Percentiles rank a stretch among this genome's conserved stretches.
phyloP scores from a whole-genome alignment of 176 grass and related monocot species.

The Bonia amplexicaulis region DNA sequence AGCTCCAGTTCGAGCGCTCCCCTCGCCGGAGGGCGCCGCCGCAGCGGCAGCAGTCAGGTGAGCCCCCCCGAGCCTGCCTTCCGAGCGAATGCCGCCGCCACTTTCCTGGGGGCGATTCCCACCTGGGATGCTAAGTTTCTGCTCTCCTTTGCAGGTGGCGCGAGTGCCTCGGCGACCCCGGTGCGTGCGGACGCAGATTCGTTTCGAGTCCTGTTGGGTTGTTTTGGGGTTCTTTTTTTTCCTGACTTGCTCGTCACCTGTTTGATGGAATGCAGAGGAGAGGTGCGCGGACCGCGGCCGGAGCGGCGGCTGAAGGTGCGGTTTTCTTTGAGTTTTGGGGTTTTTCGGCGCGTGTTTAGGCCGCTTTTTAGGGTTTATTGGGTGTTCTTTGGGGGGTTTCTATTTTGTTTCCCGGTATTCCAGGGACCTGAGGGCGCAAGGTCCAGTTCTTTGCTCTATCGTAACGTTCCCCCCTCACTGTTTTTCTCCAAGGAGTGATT shows the following conservation, averaged over 20 bases:
- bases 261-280: constrained; percentile 35
- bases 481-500: neutral
- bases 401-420: neutral
- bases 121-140: neutral
- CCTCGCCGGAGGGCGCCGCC: neutral
- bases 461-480: neutral
- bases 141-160: neutral
- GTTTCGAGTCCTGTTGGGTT: neutral
- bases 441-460: neutral
- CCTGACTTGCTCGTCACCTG: neutral
- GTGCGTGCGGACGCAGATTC: neutral
- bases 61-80: neutral
- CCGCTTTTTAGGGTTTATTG: neutral
- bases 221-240: neutral
- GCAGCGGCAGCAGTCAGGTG: neutral
- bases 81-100: neutral
- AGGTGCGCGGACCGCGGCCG: neutral
- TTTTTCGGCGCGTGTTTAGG: neutral
- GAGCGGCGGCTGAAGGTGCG: neutral
- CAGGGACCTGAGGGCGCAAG: neutral
- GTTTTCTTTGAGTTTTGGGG: neutral
- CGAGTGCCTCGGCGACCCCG: neutral
- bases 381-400: neutral
- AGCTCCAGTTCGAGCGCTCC: neutral
- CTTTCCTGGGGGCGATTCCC: neutral